A percentile compares a stretch with the other conserved stretches of the same genome.
phyloP scores from a whole-genome alignment of 1,284 basidiomycete genomes.

The Ceratobasidium sp. region DNA sequence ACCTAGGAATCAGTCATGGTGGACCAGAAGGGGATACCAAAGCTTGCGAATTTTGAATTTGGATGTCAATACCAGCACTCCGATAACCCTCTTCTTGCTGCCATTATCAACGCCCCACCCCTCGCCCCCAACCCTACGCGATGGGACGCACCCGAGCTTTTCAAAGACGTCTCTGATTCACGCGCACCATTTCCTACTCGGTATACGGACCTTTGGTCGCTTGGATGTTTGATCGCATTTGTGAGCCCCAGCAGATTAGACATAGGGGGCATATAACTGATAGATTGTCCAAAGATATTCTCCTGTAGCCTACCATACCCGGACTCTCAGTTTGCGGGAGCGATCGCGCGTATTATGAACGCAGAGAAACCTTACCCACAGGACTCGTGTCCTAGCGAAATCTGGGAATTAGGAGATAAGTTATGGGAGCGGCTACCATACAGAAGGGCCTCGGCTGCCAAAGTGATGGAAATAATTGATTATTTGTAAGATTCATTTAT shows the following conservation, averaged over 20 bases:
- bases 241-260: neutral
- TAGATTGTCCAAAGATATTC: neutral
- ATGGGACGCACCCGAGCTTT: constrained; percentile 19
- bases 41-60: constrained; percentile 16
- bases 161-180: constrained; percentile 3
- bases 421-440: constrained; percentile 5
- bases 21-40: neutral
- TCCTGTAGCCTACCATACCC: constrained; percentile 2
- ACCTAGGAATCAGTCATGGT: constrained; percentile 1
- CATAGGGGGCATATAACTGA: neutral
- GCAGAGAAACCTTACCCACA: constrained; percentile 3
- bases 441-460: neutral
- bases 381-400: neutral
- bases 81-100: neutral
- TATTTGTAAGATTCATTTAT: too few relatives aligned
- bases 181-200: constrained; percentile 1
- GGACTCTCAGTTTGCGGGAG: neutral
- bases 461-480: neutral
- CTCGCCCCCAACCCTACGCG: neutral
- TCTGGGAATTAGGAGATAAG: neutral
- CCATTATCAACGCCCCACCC: neutral
- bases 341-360: constrained; percentile 1
- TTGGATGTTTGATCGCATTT: constrained; percentile 7
- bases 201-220: constrained; percentile 14
- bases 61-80: constrained; percentile 14